These are phyloP conservation scores for Bondarzewia mesenterica DNA, from an alignment of 1,284 basidiomycete species.

Conservation along the genomic window DNA sequence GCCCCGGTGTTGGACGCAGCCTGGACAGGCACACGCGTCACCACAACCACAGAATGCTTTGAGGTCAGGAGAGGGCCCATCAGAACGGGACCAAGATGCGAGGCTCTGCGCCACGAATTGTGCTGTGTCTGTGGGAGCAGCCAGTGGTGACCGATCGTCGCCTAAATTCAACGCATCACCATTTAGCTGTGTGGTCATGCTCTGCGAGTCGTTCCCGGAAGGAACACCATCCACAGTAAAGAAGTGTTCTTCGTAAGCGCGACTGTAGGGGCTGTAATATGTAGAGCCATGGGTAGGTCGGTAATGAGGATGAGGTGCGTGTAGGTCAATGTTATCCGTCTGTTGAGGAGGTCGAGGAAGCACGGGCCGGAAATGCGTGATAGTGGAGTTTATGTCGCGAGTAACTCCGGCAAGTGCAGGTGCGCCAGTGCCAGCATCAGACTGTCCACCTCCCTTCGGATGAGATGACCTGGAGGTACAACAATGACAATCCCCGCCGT, in stretches of 20 bases:
- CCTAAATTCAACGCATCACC: no score
- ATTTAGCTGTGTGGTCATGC: neutral
- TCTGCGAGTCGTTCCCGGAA: neutral
- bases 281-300: slow-evolving; percentile 29
- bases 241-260: slow-evolving; percentile 41
- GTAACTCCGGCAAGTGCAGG: slow-evolving; percentile 21
- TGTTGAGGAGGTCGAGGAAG: slow-evolving; percentile 25
- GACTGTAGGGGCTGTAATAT: slow-evolving; percentile 53
- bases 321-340: slow-evolving; percentile 10
- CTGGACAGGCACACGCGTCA: slow-evolving; percentile 42
- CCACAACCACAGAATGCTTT: slow-evolving; percentile 42
- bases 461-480: slow-evolving; percentile 4
- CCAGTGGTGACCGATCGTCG: neutral
- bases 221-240: slow-evolving; percentile 4
- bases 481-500: slow-evolving; percentile 34
- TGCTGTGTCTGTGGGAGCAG: neutral
- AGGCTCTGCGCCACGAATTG: neutral
- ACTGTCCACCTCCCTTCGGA: slow-evolving; percentile 5
- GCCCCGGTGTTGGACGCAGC: slow-evolving; percentile 42
- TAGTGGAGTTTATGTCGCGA: slow-evolving; percentile 10
- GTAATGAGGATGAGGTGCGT: slow-evolving; percentile 13
- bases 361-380: slow-evolving; percentile 21
- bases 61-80: slow-evolving; percentile 10
- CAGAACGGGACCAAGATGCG: slow-evolving; percentile 5
- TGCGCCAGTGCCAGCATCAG: slow-evolving; percentile 3